phyloP scores from a whole-genome alignment of 352 stramenopile genomes.

The Phytophthora sp. region DNA sequence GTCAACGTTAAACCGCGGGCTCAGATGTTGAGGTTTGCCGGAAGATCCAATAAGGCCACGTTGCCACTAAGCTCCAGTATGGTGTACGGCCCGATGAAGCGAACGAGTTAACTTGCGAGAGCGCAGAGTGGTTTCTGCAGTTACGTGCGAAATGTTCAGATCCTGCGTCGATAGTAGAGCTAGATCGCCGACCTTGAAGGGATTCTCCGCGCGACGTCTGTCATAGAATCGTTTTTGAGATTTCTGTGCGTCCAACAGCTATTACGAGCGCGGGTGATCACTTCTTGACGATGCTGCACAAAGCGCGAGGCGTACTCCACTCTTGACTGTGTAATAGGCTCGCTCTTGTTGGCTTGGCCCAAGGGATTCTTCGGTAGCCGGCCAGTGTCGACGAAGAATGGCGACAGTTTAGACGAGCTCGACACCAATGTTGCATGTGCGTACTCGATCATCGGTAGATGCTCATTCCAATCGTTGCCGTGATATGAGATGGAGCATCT shows the following conservation, averaged over 20 bases:
- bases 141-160: not conserved
- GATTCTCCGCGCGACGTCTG: no score
- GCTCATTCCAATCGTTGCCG: no score
- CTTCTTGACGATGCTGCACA: not conserved
- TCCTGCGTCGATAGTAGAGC: not conserved
- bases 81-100: not conserved
- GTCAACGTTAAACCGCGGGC: not conserved
- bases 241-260: not conserved
- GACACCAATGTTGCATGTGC: no score
- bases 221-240: not conserved
- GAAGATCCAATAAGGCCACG: not conserved
- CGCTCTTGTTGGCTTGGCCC: no score
- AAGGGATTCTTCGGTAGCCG: not conserved
- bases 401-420: no score
- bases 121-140: no score
- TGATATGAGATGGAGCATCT: not conserved
- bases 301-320: not conserved
- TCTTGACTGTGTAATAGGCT: not conserved
- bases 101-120: not conserved
- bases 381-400: no score
- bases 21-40: not conserved
- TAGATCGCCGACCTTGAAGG: not conserved
- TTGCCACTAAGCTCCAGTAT: not conserved
- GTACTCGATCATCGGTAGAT: no score
- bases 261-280: no score